phyloP scores from a whole-genome alignment of 2,329 filamentous ascomycete species.

The Mariannaea sp. region DNA sequence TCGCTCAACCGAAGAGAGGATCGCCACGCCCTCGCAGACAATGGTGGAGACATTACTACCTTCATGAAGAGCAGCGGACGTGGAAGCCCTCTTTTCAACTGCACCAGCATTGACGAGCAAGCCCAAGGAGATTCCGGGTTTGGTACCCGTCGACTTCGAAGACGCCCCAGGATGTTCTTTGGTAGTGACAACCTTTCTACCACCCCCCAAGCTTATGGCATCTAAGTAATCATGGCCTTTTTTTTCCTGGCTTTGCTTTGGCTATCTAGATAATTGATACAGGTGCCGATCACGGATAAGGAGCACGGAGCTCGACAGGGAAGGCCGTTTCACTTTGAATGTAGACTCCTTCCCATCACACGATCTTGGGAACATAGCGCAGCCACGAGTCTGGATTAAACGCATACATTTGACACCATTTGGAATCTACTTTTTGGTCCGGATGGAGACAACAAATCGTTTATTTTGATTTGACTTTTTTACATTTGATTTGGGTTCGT shows the following conservation, averaged over 20 bases:
- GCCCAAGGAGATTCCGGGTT: constrained; percentile 20
- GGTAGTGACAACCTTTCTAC: not conserved
- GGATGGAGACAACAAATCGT: not conserved
- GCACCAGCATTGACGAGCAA: constrained; percentile 23
- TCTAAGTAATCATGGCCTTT: no score
- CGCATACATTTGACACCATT: not conserved
- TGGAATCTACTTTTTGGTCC: not conserved
- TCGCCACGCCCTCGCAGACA: not conserved
- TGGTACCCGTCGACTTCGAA: constrained; percentile 8
- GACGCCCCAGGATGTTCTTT: constrained; percentile 16
- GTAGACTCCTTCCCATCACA: not conserved
- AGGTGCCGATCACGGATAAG: not conserved
- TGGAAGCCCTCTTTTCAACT: constrained; percentile 31
- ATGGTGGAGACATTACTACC: not conserved
- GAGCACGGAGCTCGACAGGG: no score
- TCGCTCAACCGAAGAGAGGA: constrained; percentile 10
- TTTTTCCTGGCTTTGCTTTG: not conserved
- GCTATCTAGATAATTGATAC: not conserved
- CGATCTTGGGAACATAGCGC: not conserved
- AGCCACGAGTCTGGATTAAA: not conserved
- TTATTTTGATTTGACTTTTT: no score
- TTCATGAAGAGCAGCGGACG: constrained; percentile 32
- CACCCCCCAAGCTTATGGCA: not conserved
- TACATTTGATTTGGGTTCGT: no score
- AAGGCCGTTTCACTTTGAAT: no score